Evolutionary conservation across 73 alveolate genomes (phyloP), one percentile per base, ranked within the genome.

Genomic region (Paramecium biaurelia): DNA sequence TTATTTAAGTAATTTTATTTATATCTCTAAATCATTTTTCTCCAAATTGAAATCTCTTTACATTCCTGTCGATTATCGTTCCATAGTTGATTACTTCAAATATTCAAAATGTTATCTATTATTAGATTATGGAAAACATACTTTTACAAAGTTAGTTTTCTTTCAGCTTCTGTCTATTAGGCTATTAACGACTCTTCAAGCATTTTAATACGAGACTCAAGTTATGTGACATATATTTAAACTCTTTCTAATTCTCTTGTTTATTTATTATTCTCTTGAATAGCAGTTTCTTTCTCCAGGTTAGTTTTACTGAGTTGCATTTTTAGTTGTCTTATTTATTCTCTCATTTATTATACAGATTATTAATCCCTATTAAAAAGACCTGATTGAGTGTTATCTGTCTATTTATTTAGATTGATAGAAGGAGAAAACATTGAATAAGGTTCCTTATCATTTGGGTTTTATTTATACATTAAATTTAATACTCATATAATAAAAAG

Each of bases 271-370:
- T 63, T 63, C 24, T 63, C 84, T 63, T 63, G 24, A 14, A 32
- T 63, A 63, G 84, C 84, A 26, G 84, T 63, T 12, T 63, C 84
- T 26, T 32, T 63, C 2, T 63, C 84, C 5, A 63, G 47, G 11
- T 26, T 63, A 12, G 84, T 63, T 32, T 63, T 63, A 63, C 84
- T 63, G 84, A 63, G 84, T 63, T 63, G 84, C 84, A 63, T 63
- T 34, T 63, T 63, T 15, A 63, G 28, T 32, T 63, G 21, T 11
- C 84, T 38, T 12, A 63, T 63, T 63, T 63, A 63, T 26, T 63
- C 84, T 32, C 84, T 26, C 84, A 63, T 30, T 9, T 63, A 24
- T 63, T 26, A 12, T 26, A 26, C 24, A 24, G 84, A 63, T 63
- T 63, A 63, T n/a, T 63, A 26, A 63, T 63, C 84, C 11, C 84